Base-by-base conservation (phyloP, 2,329 filamentous ascomycete species). In the Leptosphaerulina australis region DNA sequence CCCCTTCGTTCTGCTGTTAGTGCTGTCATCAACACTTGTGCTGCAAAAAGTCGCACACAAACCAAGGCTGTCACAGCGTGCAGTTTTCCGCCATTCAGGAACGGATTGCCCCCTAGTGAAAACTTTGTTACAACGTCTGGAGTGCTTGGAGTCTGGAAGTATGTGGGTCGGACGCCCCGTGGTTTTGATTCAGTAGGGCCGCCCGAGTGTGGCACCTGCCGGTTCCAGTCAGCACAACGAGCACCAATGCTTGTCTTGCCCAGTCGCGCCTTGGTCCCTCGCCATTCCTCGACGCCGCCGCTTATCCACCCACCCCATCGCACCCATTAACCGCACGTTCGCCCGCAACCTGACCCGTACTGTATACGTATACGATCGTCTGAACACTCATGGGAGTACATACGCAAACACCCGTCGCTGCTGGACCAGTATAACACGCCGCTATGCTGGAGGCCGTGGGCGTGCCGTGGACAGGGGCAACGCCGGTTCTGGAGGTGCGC, bases 361-460 rank as follows among this genome's bases (percentile, higher is more conserved):
- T 25, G 5, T 21, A 15, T 26, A 18, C 48, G 56, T 58, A 58
- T 64, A 59, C 51, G 52, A 53, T 38, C 52, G 43, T 57, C 59
- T 63, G 59, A 64, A 53, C 36, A 45, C 48, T 58, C 36, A 72
- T 72, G 68, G 63, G 66, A 64, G 47, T 35, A 45, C 56, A 39
- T 49, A 48, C 43, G 55, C 50, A 53, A 48, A 50, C 56, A 37
- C 55, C 50, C 49, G 56, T 60, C 60, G 66, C 62, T 67, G 68
- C 68, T 69, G 68, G 67, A 66, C 45, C 66, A 63, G 63, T 64
- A 67, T 70, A 71, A 56, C 55, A 44, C 50, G 43, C 29, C 50
- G 40, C 66, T 47, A 72, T 72, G 69, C 62, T 55, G 49, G 62
- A 56, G 44, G 59, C 57, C 58, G 53, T 41, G 20, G 48, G 48